These are phyloP conservation scores for Mycosphaerella arachidis DNA, from an alignment of 2,329 filamentous ascomycete species.

Conservation along the genomic window DNA sequence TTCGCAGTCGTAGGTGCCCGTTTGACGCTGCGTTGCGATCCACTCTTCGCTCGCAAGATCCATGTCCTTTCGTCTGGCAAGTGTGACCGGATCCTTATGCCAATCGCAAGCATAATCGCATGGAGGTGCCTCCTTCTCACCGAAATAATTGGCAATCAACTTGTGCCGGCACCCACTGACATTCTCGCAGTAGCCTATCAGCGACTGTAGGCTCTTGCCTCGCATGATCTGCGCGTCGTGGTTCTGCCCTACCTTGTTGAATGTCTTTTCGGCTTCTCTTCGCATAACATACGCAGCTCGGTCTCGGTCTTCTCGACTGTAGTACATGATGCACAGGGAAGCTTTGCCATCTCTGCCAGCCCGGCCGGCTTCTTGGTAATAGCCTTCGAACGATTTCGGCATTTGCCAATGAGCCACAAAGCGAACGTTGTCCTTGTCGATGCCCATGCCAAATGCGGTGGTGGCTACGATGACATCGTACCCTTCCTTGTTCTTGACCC, in stretches of 20 bases:
- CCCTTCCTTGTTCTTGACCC: constrained; percentile 67
- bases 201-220: constrained; percentile 45
- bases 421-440: constrained; percentile 90
- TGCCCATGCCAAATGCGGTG: constrained; percentile 96
- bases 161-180: constrained; percentile 69
- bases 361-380: constrained; percentile 91
- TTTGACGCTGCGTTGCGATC: constrained; percentile 45
- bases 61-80: constrained; percentile 42
- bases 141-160: constrained; percentile 72
- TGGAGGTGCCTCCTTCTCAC: constrained; percentile 45
- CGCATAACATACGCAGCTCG: constrained; percentile 56
- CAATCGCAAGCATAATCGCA: constrained; percentile 49
- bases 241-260: constrained; percentile 26
- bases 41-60: constrained; percentile 47
- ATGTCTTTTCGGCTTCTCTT: constrained; percentile 38
- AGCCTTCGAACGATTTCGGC: constrained; percentile 90
- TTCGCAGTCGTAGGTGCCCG: constrained; percentile 35
- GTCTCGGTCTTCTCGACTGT: constrained; percentile 80
- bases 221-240: constrained; percentile 40
- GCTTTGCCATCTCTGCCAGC: constrained; percentile 87
- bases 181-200: constrained; percentile 79
- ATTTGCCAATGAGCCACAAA: constrained; percentile 95
- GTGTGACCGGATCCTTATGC: constrained; percentile 41
- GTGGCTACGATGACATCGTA: constrained; percentile 94
- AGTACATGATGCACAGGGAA: constrained; percentile 83